Evolutionary conservation across 805 yeast species (phyloP), one percentile per base, ranked within the genome.

Genomic region (Candida ipomoeae): DNA sequence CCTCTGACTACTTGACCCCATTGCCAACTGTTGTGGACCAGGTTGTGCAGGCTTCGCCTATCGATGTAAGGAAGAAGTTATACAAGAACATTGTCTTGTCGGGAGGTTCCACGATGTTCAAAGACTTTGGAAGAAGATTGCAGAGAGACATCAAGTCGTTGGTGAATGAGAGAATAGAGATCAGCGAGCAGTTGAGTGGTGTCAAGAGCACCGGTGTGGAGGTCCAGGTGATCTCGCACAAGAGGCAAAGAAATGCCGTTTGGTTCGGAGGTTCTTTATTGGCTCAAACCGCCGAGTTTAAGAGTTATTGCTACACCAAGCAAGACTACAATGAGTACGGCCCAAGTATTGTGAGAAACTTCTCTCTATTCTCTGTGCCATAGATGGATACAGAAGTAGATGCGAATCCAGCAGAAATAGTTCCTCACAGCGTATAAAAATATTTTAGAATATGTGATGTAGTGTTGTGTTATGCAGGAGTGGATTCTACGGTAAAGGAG

Each of bases 21-120:
- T 79, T 94, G 55, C 99, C 99, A 39, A 84, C 81, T n/a, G 94
- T 89, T 17, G 98, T 94, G 48, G 99, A 94, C 70, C 87, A 83
- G 59, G 97, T 92, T 14, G 91, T 94, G 58, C 97, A 92, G 73
- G 79, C 92, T 11, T 84, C 96, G 45, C 99, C 99, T 50, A 91
- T 94, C 58, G 99, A 94, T 75, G 99, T 94, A 37, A 88, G 99
- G 72, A 92, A 94, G 71, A 96, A 95, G 52, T 79, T 94, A 52
- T 94, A 94, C 75, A 89, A 85, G 70, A 94, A 94, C 71, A 94
- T 94, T 64, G 99, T 94, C 17, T 78, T 94, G 50, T 86, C 96
- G 48, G 99, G 99, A 62, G 99, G 99, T 42, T 90, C 97, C 2
- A 94, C 99, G 8, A 94, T 94, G 99, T 94, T 94, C 71, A 90